phyloP scores from a whole-genome alignment of 768 basidiomycete genomes.

The Lentinula sp. region DNA sequence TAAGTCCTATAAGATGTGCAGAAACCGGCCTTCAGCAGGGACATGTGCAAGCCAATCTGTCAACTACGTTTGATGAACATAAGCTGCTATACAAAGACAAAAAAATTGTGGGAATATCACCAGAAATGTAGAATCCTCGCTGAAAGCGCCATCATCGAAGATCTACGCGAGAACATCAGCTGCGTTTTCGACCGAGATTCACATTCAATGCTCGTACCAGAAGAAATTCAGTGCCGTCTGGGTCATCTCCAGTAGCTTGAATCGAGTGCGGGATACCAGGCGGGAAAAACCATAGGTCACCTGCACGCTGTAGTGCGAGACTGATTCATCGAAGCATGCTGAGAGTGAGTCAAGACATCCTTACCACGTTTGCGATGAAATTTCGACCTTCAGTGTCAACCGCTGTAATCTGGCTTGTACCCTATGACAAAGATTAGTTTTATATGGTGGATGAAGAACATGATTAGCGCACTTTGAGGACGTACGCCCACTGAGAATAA shows the following conservation, averaged over 20 bases:
- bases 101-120: conserved; percentile 14
- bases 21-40: conserved; percentile 36
- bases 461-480: conserved; percentile 29
- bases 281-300: conserved; percentile 55
- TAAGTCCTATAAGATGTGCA: background rate
- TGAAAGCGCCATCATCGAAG: conserved; percentile 45
- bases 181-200: background rate
- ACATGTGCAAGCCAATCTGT: conserved; percentile 52
- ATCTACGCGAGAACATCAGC: conserved; percentile 23
- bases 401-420: conserved; percentile 40
- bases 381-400: conserved; percentile 43
- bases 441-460: background rate
- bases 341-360: conserved; percentile 8
- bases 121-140: conserved; percentile 49
- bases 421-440: conserved; percentile 19
- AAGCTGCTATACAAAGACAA: background rate
- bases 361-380: conserved; percentile 43
- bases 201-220: conserved; percentile 23
- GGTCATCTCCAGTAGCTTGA: conserved; percentile 40
- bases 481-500: conserved; percentile 38
- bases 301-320: conserved; percentile 22
- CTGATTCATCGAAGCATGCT: background rate
- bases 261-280: conserved; percentile 50
- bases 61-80: conserved; percentile 20
- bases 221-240: conserved; percentile 46